Conservation (phyloP, 352 stramenopile genomes). For the Phytopythium aichiense region DNA sequence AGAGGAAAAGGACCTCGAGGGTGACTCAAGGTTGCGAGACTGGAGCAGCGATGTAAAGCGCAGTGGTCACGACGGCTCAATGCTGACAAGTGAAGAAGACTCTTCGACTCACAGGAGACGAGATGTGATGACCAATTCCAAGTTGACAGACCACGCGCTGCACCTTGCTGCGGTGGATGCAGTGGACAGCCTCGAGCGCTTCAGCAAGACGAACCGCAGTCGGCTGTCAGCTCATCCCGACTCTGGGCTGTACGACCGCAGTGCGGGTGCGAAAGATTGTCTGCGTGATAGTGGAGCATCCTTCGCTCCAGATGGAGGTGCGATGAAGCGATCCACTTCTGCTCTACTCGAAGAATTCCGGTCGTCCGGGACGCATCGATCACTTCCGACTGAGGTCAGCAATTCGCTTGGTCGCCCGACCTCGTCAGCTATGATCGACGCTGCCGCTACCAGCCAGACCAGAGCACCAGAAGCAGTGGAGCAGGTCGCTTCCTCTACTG, state of each 20-base stretch:
- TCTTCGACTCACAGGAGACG: not conserved
- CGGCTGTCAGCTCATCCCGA: slow-evolving; percentile 30
- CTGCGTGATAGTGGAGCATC: not conserved
- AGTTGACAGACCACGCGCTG: not conserved
- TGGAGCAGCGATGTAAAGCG: not conserved
- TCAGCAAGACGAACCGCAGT: slow-evolving; percentile 70
- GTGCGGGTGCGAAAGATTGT: not conserved
- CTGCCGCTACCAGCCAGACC: not conserved
- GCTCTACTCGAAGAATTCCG: slow-evolving; percentile 2
- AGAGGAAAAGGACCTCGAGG: not conserved
- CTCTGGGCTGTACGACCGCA: not conserved
- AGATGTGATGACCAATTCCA: not conserved
- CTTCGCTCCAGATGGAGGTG: not conserved
- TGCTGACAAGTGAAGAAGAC: not conserved
- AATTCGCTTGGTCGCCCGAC: not conserved
- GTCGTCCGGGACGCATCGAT: not conserved
- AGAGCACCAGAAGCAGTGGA: not conserved
- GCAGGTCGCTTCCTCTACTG: not conserved
- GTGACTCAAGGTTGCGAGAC: not conserved
- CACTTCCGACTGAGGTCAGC: not conserved
- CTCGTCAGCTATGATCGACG: not conserved
- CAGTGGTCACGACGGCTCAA: not conserved
- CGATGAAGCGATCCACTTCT: not conserved
- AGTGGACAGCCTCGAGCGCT: slow-evolving; percentile 78
- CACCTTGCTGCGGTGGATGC: slow-evolving; percentile 9